Evolutionary conservation across 2,329 filamentous ascomycete genomes (phyloP).

Genomic region (Aureobasidium sp.): DNA sequence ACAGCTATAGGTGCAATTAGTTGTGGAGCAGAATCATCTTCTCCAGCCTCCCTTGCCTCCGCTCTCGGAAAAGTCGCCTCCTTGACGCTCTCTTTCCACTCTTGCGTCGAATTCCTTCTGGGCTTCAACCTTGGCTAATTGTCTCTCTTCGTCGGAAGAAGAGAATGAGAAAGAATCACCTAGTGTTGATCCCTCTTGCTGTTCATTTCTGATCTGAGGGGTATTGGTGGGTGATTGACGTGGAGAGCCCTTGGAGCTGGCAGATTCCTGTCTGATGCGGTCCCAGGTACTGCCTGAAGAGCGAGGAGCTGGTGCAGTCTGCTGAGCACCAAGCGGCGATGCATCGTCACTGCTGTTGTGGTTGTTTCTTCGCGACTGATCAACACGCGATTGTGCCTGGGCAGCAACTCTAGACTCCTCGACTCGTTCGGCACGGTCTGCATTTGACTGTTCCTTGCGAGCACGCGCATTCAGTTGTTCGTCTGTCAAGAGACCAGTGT

Average conservation of each 20-base stretch:
- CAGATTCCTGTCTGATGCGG: constrained; percentile 28
- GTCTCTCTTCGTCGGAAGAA: constrained; percentile 34
- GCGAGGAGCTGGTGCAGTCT: not conserved
- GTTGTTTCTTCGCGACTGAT: constrained; percentile 16
- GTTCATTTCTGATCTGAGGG: constrained; percentile 19
- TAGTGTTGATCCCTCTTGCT: constrained; percentile 25
- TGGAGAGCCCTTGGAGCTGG: not conserved
- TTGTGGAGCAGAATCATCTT: not conserved
- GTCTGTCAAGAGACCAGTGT: constrained; percentile 27
- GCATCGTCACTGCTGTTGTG: not conserved
- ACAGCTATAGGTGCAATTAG: not conserved
- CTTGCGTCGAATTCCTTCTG: constrained; percentile 44
- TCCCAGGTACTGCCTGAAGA: constrained; percentile 36
- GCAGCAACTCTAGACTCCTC: not conserved
- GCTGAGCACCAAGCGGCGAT: not conserved
- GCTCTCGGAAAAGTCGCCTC: constrained; percentile 32
- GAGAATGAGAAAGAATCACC: constrained; percentile 40
- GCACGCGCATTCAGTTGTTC: constrained; percentile 21
- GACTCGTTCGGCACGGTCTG: not conserved
- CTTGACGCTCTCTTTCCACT: constrained; percentile 41
- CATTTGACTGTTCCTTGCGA: constrained; percentile 13
- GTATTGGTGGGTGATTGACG: not conserved
- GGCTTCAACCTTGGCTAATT: constrained; percentile 36
- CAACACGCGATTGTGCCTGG: not conserved
- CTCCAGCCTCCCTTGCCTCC: constrained; percentile 11